Base-by-base conservation (phyloP, 192 early-diverging fungal genomes). In the Coemansia sp. region DNA sequence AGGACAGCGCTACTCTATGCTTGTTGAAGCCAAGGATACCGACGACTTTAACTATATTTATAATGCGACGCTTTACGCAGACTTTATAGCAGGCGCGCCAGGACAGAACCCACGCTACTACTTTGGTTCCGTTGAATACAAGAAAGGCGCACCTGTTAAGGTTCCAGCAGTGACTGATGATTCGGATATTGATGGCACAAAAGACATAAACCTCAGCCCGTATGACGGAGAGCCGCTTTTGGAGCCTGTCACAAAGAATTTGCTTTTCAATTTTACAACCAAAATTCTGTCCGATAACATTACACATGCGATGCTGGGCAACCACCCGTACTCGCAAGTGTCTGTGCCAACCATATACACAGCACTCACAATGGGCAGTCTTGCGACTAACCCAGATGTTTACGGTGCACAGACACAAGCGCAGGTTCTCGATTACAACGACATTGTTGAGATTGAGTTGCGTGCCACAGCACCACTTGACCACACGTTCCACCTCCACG, bases 401-500 rank as follows among this genome's bases (percentile, higher is more conserved):
- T 69, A 62, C 20, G 67, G 67, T 9, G 39, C 35, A 18, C 67
- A 69, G 37, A 61, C 67, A n/a, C 70, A 86, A 9, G 78, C 89
- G 7, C 61, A 79, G 58, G 82, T 92, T n/a, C 26, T 91, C 13
- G 77, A 84, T n/a, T 82, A 91, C 56, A 57, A 84, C 62, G 68
- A 89, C 7, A 70, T 77, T 43, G 58, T 90, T 23, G 86, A 94
- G 72, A 73, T 94, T 39, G 64, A 84, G 28, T 65, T 94, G 33
- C 84, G 84, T 62, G 94, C 92, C 75, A 59, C 82, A 30, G 87
- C 89, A 52, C 42, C 58, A 28, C 87, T 85, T 46, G 68, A 74
- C 42, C 94, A 95, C 51, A 61, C 84, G 55, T 82, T 93, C 81
- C 92, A 95, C 74, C 70, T 92, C 13, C 93, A 94, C 72, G 91